Conservation (phyloP, 306 rosid species). For the Mucuna pruriens region DNA sequence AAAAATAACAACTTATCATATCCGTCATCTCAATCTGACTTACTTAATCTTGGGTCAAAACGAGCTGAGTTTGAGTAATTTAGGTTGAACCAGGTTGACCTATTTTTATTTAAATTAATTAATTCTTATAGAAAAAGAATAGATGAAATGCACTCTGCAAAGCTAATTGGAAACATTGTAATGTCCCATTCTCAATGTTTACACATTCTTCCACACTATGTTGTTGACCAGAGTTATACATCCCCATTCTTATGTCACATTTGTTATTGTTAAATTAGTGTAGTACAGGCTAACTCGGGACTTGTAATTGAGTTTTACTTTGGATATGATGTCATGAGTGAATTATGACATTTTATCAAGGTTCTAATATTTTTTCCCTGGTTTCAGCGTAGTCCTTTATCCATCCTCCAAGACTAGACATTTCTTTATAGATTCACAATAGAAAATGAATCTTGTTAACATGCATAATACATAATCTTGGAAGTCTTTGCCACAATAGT, state of each 20-base stretch:
- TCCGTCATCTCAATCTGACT: too few species aligned
- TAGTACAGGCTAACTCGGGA: neutral
- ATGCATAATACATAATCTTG: too few species aligned
- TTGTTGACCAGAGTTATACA: neutral
- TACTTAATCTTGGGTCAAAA: too few species aligned
- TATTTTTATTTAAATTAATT: too few species aligned
- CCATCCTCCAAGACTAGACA: neutral
- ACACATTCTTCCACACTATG: neutral
- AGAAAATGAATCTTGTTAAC: too few species aligned
- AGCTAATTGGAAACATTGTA: neutral
- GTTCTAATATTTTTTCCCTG: neutral
- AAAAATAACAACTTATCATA: too few species aligned
- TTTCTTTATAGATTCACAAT: neutral
- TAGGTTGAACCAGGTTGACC: too few species aligned
- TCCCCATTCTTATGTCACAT: neutral
- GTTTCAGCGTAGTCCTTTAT: neutral
- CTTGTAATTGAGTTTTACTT: neutral
- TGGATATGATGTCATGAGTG: neutral
- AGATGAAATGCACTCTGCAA: neutral
- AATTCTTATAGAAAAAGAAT: neutral
- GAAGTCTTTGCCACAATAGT: too few species aligned
- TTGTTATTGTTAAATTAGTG: neutral
- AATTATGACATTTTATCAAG: neutral
- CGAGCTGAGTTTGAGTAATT: too few species aligned
- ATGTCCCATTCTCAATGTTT: too few species aligned